Evolutionary conservation across 371 early-diverging fungal genomes (phyloP), one percentile per base, ranked within the genome.

Genomic region (Mortierella sp.): DNA sequence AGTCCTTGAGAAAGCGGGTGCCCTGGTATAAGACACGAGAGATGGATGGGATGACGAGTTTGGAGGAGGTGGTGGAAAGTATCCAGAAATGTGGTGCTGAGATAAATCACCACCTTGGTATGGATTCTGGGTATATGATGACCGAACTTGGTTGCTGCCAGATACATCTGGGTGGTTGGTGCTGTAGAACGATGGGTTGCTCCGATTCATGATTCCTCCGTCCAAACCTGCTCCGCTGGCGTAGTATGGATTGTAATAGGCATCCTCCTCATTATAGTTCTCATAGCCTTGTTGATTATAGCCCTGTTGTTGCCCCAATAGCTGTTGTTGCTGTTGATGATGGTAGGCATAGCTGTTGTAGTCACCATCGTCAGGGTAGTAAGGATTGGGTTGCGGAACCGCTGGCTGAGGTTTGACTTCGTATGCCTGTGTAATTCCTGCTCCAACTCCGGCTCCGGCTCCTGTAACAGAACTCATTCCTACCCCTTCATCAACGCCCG

Each of bases 201-300:
- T 56, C 1, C 54, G 61, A 30, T 52, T 56, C 43, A 56, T 26
- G 14, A 31, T 50, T 5, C 42, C 43, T 27, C 26, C 26, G 5
- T 34, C 55, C 26, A 41, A 27, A 2, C 51, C 51, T 10, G 45
- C 53, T 21, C 61, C 61, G 19, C 51, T 42, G 10, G 72, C 61
- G 51, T 72, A 66, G 45, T 72, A 67, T 4, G 72, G 67, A 31
- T 72, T 67, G 27, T 72, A 72, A 23, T 72, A 67, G n/a, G 48
- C 31, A 5, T 66, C 72, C 4, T 39, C 67, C 5, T 68, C 62
- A 47, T 54, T 59, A 41, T 63, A 57, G 1, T 45, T 26, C 21
- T 61, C 61, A 23, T 64, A 47, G 34, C 54, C 65, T 23, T 67
- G 58, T 31, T 58, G 67, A 2, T 34, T 47, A 23, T 61, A 34